Evolutionary conservation across 148 eudicot genomes (phyloP).

Genomic region (Vaccinium vitisidaea): DNA sequence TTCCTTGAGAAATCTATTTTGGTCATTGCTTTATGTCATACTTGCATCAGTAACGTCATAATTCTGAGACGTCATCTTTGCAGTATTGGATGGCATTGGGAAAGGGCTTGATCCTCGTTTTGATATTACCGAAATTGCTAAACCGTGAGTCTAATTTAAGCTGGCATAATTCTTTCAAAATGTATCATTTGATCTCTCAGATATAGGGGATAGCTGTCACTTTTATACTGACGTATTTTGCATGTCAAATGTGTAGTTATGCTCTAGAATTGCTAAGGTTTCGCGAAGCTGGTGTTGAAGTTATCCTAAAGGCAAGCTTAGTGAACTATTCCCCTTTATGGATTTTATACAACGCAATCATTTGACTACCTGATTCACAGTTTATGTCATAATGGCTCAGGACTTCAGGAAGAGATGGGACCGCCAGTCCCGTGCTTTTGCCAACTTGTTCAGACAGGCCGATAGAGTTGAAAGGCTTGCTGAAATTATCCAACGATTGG

Average conservation of each 20-base stretch:
- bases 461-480: conserved; percentile 88
- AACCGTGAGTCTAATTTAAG: conserved; percentile 65
- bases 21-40: neutral
- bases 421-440: conserved; percentile 84
- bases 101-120: conserved; percentile 99
- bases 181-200: neutral
- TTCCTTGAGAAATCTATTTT: neutral
- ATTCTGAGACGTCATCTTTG: conserved; percentile 8
- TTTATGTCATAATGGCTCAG: conserved; percentile 36
- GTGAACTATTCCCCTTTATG: conserved; percentile 4
- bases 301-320: conserved; percentile 58
- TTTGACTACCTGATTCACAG: neutral
- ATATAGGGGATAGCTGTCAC: neutral
- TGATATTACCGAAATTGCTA: conserved; percentile 97
- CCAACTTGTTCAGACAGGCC: conserved; percentile 94
- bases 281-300: conserved; percentile 98
- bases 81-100: conserved; percentile 98
- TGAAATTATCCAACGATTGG: conserved; percentile 78
- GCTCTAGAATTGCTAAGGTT: conserved; percentile 91
- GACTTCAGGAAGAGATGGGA: conserved; percentile 94
- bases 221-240: conserved; percentile 10
- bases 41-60: neutral
- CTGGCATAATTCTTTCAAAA: neutral
- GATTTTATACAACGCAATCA: neutral
- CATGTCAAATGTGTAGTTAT: conserved; percentile 48